Conservation (phyloP, 441 rosid genomes). For the Isatis lusitanica region DNA sequence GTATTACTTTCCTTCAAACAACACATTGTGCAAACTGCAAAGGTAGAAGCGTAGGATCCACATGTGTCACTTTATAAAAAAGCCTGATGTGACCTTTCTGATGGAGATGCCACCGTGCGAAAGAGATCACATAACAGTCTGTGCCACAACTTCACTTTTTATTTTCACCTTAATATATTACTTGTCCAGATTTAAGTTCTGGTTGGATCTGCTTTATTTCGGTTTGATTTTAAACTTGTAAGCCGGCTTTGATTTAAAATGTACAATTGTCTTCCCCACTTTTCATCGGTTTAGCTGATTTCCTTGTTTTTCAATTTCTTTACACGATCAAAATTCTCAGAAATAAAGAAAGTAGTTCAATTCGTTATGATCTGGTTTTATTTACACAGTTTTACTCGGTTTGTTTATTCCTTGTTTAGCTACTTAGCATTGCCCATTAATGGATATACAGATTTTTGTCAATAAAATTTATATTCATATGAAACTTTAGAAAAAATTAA, state of each 20-base stretch:
- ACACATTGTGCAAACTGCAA: background rate
- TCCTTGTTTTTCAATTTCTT: background rate
- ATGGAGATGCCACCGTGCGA: slow-evolving; percentile 33
- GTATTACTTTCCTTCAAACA: background rate
- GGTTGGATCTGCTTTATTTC: background rate
- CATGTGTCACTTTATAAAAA: slow-evolving; percentile 22
- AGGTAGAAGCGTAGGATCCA: slow-evolving; percentile 4
- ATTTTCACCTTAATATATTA: background rate
- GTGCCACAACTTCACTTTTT: slow-evolving; percentile 24
- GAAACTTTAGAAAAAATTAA: background rate
- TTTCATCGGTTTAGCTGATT: background rate
- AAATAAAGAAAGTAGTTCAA: background rate
- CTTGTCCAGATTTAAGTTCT: background rate
- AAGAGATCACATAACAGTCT: slow-evolving; percentile 21
- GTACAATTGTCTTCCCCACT: too few relatives aligned
- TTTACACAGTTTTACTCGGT: background rate
- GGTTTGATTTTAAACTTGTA: background rate
- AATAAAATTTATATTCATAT: background rate
- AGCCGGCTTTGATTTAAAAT: too few relatives aligned
- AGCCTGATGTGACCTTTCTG: slow-evolving; percentile 29
- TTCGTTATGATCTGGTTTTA: background rate
- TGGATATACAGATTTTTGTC: background rate
- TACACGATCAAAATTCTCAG: background rate
- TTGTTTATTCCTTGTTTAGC: background rate
- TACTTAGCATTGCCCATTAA: background rate